Percentiles rank a stretch among this genome's conserved stretches.
phyloP scores from a whole-genome alignment of 352 stramenopile species.

The Phytopythium oedochilum region DNA sequence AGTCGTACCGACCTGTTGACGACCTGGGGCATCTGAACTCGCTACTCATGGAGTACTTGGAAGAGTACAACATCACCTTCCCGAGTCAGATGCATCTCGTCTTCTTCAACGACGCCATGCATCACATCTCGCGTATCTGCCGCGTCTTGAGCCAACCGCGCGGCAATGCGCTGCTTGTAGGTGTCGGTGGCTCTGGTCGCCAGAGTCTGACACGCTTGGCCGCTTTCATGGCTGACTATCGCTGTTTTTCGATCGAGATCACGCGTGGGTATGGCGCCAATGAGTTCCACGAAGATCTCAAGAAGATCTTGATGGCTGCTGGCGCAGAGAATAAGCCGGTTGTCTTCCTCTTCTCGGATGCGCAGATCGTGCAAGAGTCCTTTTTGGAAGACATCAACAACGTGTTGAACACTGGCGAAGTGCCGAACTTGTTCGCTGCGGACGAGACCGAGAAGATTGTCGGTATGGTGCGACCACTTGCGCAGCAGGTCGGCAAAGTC shows the following conservation, averaged over 20 bases:
- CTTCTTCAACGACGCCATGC: conserved; percentile 94
- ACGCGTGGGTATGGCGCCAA: conserved; percentile 86
- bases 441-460: conserved; percentile 92
- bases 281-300: conserved; percentile 92
- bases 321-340: conserved; percentile 86
- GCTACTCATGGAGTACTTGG: conserved; percentile 87
- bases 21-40: conserved; percentile 64
- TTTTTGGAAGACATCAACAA: conserved; percentile 96
- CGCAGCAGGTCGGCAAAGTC: conserved; percentile 71
- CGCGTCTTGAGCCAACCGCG: conserved; percentile 90
- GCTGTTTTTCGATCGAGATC: conserved; percentile 92
- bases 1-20: conserved; percentile 65
- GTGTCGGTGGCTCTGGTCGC: conserved; percentile 87
- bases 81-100: conserved; percentile 93
- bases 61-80: conserved; percentile 95
- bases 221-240: conserved; percentile 91
- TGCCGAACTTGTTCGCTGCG: conserved; percentile 90
- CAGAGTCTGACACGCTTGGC: conserved; percentile 90
- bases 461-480: conserved; percentile 71
- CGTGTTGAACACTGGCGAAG: conserved; percentile 91
- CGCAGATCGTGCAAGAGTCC: conserved; percentile 91
- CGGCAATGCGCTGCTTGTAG: conserved; percentile 90
- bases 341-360: conserved; percentile 92
- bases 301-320: conserved; percentile 88
- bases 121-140: conserved; percentile 92